Conservation (phyloP, 805 yeast genomes). For the Candida sanyiensis region DNA sequence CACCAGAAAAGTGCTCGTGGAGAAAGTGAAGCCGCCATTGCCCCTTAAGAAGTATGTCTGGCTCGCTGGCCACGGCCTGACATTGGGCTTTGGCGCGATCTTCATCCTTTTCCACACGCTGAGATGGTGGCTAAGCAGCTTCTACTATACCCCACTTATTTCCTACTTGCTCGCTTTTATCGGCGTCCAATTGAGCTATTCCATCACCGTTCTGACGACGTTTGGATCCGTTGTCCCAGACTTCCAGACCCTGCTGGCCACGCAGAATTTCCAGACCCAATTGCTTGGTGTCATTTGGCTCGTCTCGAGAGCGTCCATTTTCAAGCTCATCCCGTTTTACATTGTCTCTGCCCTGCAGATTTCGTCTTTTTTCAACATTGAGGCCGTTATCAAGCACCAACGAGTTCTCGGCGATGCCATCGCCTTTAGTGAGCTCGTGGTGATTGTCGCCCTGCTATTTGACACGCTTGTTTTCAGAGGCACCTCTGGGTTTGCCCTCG, state of each 20-base stretch:
- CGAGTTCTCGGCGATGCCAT: constrained; percentile 46
- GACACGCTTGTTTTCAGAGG: constrained; percentile 61
- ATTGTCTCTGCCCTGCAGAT: too few relatives aligned
- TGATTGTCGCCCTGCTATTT: constrained; percentile 45
- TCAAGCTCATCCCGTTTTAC: constrained; percentile 43
- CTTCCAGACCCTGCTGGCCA: constrained; percentile 56
- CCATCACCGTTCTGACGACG: constrained; percentile 50
- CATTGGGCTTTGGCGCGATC: constrained; percentile 39
- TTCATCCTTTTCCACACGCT: constrained; percentile 29
- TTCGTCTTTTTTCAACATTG: too few relatives aligned
- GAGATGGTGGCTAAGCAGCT: constrained; percentile 23
- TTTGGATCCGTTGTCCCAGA: constrained; percentile 59
- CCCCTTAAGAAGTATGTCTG: constrained; percentile 45
- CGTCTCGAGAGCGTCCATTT: constrained; percentile 56
- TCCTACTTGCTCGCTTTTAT: constrained; percentile 49
- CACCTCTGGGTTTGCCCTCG: constrained; percentile 64
- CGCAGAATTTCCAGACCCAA: constrained; percentile 71
- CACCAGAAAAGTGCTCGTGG: constrained; percentile 32
- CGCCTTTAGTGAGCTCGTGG: constrained; percentile 55
- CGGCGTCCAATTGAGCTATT: constrained; percentile 50
- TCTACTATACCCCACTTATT: constrained; percentile 40
- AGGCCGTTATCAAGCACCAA: constrained; percentile 34
- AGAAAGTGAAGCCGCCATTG: constrained; percentile 29
- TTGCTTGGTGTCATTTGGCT: constrained; percentile 54
- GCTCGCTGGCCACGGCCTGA: constrained; percentile 49